Evolutionary conservation across 1,284 basidiomycete species (phyloP).

Genomic region (Marasmius tenuissimus): DNA sequence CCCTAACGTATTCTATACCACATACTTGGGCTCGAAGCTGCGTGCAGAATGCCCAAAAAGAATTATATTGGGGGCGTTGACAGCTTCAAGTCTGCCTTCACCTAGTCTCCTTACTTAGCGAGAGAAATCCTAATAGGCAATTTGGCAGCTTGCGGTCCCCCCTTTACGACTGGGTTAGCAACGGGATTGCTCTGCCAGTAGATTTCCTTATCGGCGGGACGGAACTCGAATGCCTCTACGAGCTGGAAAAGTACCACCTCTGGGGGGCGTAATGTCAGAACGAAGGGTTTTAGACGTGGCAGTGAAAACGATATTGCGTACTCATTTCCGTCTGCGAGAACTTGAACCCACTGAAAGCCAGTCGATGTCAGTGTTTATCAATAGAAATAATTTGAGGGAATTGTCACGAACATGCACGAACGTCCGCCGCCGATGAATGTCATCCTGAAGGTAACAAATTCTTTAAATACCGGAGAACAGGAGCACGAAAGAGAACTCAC

Average conservation of each 20-base stretch:
- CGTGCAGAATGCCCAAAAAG: no score
- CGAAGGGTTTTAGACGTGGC: neutral
- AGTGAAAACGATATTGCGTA: slow-evolving; percentile 17
- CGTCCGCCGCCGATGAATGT: slow-evolving; percentile 30
- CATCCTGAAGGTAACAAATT: slow-evolving; percentile 19
- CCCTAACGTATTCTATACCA: no score
- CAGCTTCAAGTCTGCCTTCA: no score
- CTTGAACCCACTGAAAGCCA: slow-evolving; percentile 26
- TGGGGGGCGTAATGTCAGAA: neutral
- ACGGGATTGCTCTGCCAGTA: neutral
- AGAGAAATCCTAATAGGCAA: no score
- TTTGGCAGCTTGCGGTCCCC: no score
- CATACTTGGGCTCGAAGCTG: no score
- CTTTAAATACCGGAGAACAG: neutral
- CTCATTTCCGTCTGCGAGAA: slow-evolving; percentile 34
- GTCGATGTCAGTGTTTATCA: neutral
- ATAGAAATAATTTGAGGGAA: neutral
- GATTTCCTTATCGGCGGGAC: neutral
- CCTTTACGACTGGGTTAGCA: neutral
- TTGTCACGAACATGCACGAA: slow-evolving; percentile 26
- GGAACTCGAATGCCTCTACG: neutral
- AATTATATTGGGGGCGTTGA: no score
- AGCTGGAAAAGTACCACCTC: neutral
- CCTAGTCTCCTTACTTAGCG: no score
- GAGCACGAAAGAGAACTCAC: neutral